Evolutionary conservation across 768 basidiomycete genomes (phyloP), one percentile per base, ranked within the genome.

Genomic region (Nevesoporus exiguus): DNA sequence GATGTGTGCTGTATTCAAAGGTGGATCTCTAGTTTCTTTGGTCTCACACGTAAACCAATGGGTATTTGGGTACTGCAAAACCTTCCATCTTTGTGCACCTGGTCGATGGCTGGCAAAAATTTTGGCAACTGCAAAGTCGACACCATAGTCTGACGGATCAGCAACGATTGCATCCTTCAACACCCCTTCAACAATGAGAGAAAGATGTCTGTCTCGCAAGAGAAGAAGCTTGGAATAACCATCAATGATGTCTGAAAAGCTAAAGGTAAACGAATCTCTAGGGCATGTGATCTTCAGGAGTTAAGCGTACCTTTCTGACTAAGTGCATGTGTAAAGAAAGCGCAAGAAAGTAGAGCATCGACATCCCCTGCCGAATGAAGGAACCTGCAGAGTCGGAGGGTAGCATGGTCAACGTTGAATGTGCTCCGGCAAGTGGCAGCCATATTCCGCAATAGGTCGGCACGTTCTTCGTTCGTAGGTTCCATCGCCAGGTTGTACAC

Each of bases 311-410:
- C 0, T 1, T 25, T 2, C 0, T 58, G 55, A 8, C 34, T 45
- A 47, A 64, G 61, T 25, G 61, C 57, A 15, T 53, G 40, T 5
- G 67, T 49, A 2, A 62, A 51, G 47, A 73, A 51, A 2, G 59
- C 54, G 42, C 71, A 70, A 30, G 69, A 59, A 15, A 63, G 52
- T 8, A 21, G 19, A n/a, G n/a, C n/a, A n/a, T n/a, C n/a, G n/a
- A n/a, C n/a, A n/a, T n/a, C n/a, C n/a, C n/a, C n/a, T n/a, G n/a
- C n/a, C n/a, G n/a, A n/a, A n/a, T n/a, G n/a, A n/a, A n/a, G n/a
- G n/a, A n/a, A n/a, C n/a, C n/a, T n/a, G n/a, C n/a, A n/a, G n/a
- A n/a, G n/a, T n/a, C n/a, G n/a, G n/a, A n/a, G n/a, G n/a, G n/a
- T n/a, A n/a, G n/a, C n/a, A n/a, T n/a, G n/a, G n/a, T 34, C 46